phyloP scores from a whole-genome alignment of 768 basidiomycete species.

The Pleurotus eryngii region DNA sequence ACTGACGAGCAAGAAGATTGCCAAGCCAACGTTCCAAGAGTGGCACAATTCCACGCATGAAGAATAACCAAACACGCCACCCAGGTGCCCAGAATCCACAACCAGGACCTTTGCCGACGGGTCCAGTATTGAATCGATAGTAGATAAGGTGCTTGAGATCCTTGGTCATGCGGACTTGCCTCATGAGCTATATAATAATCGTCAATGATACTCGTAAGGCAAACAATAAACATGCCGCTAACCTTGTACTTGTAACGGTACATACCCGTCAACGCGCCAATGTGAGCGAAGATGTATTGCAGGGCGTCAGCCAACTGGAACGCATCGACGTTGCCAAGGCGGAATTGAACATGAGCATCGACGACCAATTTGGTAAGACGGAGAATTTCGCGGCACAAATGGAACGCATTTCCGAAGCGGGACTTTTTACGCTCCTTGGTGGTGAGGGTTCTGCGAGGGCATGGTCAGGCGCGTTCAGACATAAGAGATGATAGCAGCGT shows the following conservation, averaged over 20 bases:
- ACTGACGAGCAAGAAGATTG: constrained; percentile 95
- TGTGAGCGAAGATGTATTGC: constrained; percentile 96
- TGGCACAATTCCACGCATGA: constrained; percentile 98
- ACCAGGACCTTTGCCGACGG: constrained; percentile 98
- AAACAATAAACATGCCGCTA: constrained; percentile 19
- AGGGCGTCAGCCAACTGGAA: constrained; percentile 99
- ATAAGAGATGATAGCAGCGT: constrained; percentile 17
- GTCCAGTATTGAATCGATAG: constrained; percentile 99
- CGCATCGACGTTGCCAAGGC: constrained; percentile 96
- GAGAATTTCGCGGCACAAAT: constrained; percentile 95
- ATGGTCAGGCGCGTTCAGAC: not conserved
- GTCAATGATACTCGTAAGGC: constrained; percentile 6
- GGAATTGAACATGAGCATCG: constrained; percentile 98
- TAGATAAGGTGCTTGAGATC: constrained; percentile 98
- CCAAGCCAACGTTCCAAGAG: constrained; percentile 97
- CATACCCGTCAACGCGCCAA: constrained; percentile 98
- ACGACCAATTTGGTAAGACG: constrained; percentile 98
- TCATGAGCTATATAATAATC: constrained; percentile 68
- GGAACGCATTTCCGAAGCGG: constrained; percentile 99
- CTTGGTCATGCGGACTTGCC: constrained; percentile 99
- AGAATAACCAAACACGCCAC: constrained; percentile 99
- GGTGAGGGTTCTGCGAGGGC: constrained; percentile 76
- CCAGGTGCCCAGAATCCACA: constrained; percentile 99
- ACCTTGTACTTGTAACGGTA: constrained; percentile 99
- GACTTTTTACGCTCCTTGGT: constrained; percentile 99